These are phyloP conservation scores for Puccinia coronata DNA, from an alignment of 1,284 basidiomycete genomes.

Conservation along the genomic window DNA sequence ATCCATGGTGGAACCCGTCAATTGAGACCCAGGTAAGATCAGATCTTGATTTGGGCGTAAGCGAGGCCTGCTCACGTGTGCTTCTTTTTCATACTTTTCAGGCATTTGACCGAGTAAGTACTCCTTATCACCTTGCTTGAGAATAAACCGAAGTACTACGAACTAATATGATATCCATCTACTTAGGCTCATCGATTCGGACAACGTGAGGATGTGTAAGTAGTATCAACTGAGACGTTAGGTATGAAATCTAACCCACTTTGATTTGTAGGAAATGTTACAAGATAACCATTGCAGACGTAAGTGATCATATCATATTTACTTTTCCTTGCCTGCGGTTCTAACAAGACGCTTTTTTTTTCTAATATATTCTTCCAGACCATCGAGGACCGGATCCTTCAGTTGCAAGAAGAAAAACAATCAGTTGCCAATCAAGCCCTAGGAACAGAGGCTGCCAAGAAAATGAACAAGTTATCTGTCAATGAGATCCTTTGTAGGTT, in stretches of 20 bases:
- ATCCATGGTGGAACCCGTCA: conserved; percentile 49
- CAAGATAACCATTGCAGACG: conserved; percentile 42
- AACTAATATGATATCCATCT: not conserved
- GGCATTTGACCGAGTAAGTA: conserved; percentile 48
- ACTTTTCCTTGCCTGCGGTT: not conserved
- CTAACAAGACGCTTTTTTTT: not conserved
- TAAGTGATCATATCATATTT: not conserved
- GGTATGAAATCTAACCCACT: not conserved
- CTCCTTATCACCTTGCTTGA: not conserved
- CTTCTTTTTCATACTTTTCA: not conserved
- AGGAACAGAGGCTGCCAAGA: conserved; percentile 40
- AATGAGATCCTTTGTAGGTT: conserved; percentile 41
- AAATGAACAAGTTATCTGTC: conserved; percentile 46
- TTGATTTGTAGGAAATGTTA: conserved; percentile 32
- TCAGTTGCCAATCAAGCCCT: conserved; percentile 41
- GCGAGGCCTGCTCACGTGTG: not conserved
- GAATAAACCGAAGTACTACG: not conserved
- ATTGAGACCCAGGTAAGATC: conserved; percentile 37
- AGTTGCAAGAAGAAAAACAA: conserved; percentile 44
- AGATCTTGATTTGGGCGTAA: not conserved
- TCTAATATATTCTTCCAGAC: conserved; percentile 13
- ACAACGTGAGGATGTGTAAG: conserved; percentile 47
- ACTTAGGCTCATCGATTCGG: conserved; percentile 46
- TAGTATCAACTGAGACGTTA: not conserved
- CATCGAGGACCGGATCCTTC: conserved; percentile 41